Conservation (phyloP, 176 grass and related monocot species). For the Aechmea fasciata region DNA sequence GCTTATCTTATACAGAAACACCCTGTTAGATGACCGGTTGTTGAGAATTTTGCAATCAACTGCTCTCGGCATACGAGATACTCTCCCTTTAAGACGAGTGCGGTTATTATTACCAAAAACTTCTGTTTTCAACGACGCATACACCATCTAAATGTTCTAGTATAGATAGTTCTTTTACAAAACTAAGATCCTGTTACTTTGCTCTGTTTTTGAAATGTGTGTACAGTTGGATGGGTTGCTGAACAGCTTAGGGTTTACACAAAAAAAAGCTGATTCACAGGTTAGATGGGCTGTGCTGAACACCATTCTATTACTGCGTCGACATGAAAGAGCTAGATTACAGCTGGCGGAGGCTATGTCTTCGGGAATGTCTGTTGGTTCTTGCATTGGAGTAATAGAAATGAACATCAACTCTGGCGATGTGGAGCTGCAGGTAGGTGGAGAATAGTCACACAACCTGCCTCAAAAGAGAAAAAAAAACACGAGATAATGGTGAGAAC, state of each 20-base stretch:
- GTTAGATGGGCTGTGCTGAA: constrained; percentile 46
- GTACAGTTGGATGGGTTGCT: constrained; percentile 33
- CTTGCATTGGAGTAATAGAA: constrained; percentile 36
- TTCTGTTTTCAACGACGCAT: too few species aligned
- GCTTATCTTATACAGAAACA: too few species aligned
- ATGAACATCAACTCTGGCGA: constrained; percentile 11
- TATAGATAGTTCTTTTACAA: too few species aligned
- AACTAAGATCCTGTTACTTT: too few species aligned
- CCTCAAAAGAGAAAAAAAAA: too few species aligned
- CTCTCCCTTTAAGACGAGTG: too few species aligned
- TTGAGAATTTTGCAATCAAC: too few species aligned
- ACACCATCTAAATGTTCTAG: too few species aligned
- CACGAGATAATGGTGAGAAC: too few species aligned
- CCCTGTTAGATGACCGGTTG: too few species aligned
- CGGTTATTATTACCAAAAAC: too few species aligned
- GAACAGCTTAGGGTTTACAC: constrained; percentile 41
- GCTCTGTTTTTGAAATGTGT: constrained; percentile 1
- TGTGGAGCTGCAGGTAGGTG: constrained; percentile 6
- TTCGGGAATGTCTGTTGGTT: constrained; percentile 27
- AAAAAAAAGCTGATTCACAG: constrained; percentile 35
- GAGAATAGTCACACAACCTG: not conserved
- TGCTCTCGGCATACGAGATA: too few species aligned
- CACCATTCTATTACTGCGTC: constrained; percentile 27
- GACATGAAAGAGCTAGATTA: constrained; percentile 35
- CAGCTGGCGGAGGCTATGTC: constrained; percentile 35